A percentile compares a stretch with the other conserved stretches of the same genome.
These are phyloP conservation scores for Mycena leptocephala DNA, from an alignment of 768 basidiomycete species.

Conservation along the genomic window DNA sequence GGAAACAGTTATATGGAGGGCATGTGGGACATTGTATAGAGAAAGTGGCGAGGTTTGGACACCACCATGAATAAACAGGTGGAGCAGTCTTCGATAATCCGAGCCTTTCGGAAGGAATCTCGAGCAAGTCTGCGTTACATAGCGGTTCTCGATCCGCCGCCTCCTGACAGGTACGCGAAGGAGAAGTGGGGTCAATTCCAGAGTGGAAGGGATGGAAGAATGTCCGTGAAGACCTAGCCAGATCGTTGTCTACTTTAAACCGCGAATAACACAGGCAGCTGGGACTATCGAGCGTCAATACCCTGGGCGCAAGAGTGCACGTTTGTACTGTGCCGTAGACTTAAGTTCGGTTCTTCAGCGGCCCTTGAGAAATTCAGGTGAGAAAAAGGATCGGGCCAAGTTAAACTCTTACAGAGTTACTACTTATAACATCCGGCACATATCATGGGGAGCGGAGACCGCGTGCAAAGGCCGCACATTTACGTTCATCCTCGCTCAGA, in stretches of 20 bases:
- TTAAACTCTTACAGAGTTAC: neutral
- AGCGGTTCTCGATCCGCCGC: neutral
- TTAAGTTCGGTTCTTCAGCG: too few species aligned
- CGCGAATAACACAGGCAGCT: too few species aligned
- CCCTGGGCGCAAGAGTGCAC: too few species aligned
- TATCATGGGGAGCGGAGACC: neutral
- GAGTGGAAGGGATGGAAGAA: too few species aligned
- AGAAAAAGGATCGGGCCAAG: too few species aligned
- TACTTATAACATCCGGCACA: neutral
- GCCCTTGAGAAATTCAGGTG: too few species aligned
- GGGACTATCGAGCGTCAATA: too few species aligned
- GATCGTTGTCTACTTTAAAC: too few species aligned
- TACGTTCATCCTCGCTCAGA: neutral
- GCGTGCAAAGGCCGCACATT: neutral
- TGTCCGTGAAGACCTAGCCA: too few species aligned
- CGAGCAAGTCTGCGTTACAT: neutral
- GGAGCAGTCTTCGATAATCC: neutral
- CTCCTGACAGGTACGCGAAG: neutral
- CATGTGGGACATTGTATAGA: neutral
- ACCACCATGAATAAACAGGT: neutral
- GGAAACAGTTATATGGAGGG: neutral
- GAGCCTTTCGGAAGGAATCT: neutral
- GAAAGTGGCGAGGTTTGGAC: neutral
- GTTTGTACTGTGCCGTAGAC: too few species aligned
- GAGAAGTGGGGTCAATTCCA: too few species aligned